These are phyloP conservation scores for Letharia lupina DNA, from an alignment of 495 filamentous ascomycete genomes.

Conservation along the genomic window DNA sequence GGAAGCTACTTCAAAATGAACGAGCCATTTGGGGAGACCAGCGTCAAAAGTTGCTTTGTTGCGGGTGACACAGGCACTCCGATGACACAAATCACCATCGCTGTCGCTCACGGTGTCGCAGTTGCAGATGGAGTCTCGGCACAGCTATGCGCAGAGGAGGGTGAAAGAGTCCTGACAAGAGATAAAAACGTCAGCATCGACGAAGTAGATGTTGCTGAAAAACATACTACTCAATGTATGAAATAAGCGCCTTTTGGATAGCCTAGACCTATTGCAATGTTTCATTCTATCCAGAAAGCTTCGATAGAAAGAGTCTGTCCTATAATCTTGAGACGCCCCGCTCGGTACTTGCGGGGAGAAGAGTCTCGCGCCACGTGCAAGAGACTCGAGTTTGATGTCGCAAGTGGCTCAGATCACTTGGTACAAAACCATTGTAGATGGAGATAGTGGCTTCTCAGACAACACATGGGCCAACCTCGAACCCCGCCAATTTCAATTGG, in stretches of 20 bases:
- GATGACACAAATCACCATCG: conserved; percentile 7
- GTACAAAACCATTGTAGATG: too few species aligned
- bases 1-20: conserved; percentile 14
- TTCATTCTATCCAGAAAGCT: too few species aligned
- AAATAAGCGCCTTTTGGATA: neutral
- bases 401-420: too few species aligned
- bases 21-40: conserved; percentile 14
- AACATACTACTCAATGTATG: neutral
- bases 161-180: neutral
- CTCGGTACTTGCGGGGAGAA: too few species aligned
- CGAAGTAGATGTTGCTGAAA: neutral
- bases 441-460: too few species aligned
- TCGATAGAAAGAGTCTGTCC: too few species aligned
- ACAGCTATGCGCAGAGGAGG: conserved; percentile 18
- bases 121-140: conserved; percentile 18
- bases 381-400: too few species aligned
- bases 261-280: neutral
- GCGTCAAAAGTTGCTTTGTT: conserved; percentile 14
- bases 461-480: too few species aligned
- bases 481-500: too few species aligned
- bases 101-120: conserved; percentile 17
- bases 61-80: conserved; percentile 8
- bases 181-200: neutral
- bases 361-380: too few species aligned
- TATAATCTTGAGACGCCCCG: too few species aligned